Percentiles rank a stretch among this genome's conserved stretches.
Conservation (phyloP, 2,329 filamentous ascomycete species). For the Aspergillus latus region DNA sequence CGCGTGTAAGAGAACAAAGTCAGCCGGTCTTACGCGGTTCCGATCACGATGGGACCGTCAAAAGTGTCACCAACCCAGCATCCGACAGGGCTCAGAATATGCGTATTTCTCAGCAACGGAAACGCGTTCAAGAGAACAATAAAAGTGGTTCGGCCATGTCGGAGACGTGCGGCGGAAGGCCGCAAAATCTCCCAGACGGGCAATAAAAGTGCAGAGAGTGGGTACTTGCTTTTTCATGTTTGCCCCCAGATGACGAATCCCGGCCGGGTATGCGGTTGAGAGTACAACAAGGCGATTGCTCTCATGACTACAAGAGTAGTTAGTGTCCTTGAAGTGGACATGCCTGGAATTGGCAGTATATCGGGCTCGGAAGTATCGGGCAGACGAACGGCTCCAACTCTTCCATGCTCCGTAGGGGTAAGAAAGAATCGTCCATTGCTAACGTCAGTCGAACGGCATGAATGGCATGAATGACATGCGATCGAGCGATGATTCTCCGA, state of each 20-base stretch:
- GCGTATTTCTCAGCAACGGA: conserved; percentile 39
- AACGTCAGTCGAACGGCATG: no score
- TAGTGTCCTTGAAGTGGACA: not conserved
- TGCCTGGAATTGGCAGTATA: no score
- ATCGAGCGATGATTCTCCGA: no score
- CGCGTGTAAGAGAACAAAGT: not conserved
- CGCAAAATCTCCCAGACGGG: not conserved
- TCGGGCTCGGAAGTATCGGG: no score
- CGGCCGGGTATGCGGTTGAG: not conserved
- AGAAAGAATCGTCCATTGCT: no score
- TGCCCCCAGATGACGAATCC: conserved; percentile 12
- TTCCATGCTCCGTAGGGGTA: no score
- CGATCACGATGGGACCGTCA: conserved; percentile 20
- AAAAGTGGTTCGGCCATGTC: conserved; percentile 1
- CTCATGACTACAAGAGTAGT: not conserved
- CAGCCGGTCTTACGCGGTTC: conserved; percentile 25
- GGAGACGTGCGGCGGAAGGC: conserved; percentile 8
- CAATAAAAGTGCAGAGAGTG: conserved; percentile 7
- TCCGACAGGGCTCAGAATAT: not conserved
- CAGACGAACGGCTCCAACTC: no score
- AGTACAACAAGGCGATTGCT: not conserved
- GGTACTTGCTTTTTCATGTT: conserved; percentile 7
- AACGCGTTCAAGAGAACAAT: not conserved
- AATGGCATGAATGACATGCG: no score
- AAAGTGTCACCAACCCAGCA: conserved; percentile 15